Evolutionary conservation across 2,329 filamentous ascomycete genomes (phyloP), one percentile per base, ranked within the genome.

Genomic region (Fusarium virguliforme): DNA sequence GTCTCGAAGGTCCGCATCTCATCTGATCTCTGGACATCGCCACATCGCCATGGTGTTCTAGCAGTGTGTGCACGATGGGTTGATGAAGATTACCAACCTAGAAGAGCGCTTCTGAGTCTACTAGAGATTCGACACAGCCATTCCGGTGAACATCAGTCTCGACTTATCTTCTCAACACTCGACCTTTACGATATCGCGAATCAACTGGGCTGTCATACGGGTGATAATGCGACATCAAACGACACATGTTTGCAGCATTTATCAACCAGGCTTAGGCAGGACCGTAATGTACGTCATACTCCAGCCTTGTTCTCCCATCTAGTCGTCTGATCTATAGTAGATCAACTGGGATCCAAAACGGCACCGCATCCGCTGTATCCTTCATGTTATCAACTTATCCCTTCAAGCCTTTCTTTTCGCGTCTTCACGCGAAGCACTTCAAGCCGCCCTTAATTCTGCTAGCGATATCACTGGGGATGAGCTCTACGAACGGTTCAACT

Each of bases 251-350:
- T 56, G 53, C 53, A 40, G 34, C 34, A 40, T 56, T 55, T 56
- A 38, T 28, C 53, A 41, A 30, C 35, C 32, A 34, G 35, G 53
- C 53, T 40, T 41, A 40, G 38, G 53, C 34, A 6, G 32, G 6
- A 34, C 24, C 51, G 24, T n/a, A 35, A 38, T 40, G 34, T 55
- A 37, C 34, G 51, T 55, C 34, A 12, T 55, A 54, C 51, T 28
- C 51, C 2, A 37, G 51, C 51, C 12, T 55, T 24, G 3, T 55
- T 38, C 34, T 55, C 32, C 24, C 24, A 55, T 28, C 51, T 55
- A 55, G 51, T 24, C 51, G 51, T 26, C 51, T 55, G n/a, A 55
- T 55, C 34, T 55, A 40, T 55, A 26, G 51, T 18, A 55, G 51
- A 55, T 55, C n/a, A 55, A 55, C 9, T 34, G 32, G 32, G 30